Evolutionary conservation across 768 basidiomycete species (phyloP), one percentile per base, ranked within the genome.

Genomic region (Naganishia vaughanmartiniae): DNA sequence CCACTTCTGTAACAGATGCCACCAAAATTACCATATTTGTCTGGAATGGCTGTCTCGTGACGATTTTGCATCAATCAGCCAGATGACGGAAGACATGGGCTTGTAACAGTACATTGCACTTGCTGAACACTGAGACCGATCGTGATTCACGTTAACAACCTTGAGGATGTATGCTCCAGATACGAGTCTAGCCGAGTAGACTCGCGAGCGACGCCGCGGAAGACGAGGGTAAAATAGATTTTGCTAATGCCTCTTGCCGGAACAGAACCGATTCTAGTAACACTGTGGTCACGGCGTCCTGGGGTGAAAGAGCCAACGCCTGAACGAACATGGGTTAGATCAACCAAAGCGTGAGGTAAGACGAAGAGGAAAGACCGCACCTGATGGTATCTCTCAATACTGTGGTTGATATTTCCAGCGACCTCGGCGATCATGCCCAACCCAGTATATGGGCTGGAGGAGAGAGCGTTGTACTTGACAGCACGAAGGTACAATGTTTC

Each of bases 331-430:
- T 19, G 24, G 42, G n/a, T 19, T 28, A n/a, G 17, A 4, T 33
- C 17, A 19, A 14, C 30, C 39, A n/a, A 26, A 65, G 21, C 34
- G 54, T 4, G 10, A 4, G 12, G 56, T 34, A 5, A 17, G 2
- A 53, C 1, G 24, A 39, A 10, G 39, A 11, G 53, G 33, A 33
- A 7, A 30, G 66, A 63, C 70, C 87, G 46, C 66, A 93, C 94
- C 84, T 94, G 91, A 78, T 99, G 96, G 74, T 96, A 98, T 71
- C 88, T 89, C 45, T 92, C 83, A 74, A 99, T 93, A 2, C 95
- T 91, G 15, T 86, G 85, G 74, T 94, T 89, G 7, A 89, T 80
- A 57, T 91, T 84, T 28, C 87, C 87, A 73, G 88, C 82, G 21
- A 91, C 83, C 74, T 96, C 93, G 74, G 89, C 84, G 1, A 95